Evolutionary conservation across 208 protist genomes (phyloP).

Genomic region (Leptomonas pyrrhocoris): DNA sequence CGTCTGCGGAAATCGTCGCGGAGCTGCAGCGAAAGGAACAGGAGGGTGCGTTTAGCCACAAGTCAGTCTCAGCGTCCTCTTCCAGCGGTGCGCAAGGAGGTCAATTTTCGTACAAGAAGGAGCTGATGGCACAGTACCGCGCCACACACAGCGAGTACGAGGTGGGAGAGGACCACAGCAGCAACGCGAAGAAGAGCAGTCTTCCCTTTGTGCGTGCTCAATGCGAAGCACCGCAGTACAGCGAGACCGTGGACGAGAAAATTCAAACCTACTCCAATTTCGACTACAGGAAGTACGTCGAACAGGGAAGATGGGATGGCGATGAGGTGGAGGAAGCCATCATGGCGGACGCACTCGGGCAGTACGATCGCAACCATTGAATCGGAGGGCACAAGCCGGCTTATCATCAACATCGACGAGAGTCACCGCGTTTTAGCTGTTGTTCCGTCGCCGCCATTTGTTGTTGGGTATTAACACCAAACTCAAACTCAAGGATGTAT

Average conservation of each 20-base stretch:
- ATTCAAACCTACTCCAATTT: conserved; percentile 65
- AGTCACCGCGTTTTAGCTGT: not conserved
- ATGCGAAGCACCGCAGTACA: conserved; percentile 47
- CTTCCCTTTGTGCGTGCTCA: conserved; percentile 54
- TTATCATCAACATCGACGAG: not conserved
- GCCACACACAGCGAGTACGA: conserved; percentile 30
- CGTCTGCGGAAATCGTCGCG: conserved; percentile 54
- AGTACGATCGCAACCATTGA: conserved; percentile 57
- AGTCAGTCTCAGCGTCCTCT: not conserved
- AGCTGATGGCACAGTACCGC: conserved; percentile 59
- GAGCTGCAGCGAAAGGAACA: conserved; percentile 54
- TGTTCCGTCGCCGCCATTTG: not conserved
- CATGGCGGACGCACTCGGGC: conserved; percentile 78
- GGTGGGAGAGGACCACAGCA: conserved; percentile 5
- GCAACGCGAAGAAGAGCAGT: conserved; percentile 10
- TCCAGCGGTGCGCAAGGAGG: not conserved
- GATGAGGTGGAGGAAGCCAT: conserved; percentile 74
- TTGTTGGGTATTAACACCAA: no score
- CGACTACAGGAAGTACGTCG: conserved; percentile 79
- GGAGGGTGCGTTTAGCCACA: conserved; percentile 36
- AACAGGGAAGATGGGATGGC: conserved; percentile 52
- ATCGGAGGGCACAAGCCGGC: no score
- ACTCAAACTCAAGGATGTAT: no score
- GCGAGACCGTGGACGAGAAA: conserved; percentile 45
- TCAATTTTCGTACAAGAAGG: conserved; percentile 26